These are phyloP conservation scores for Boletus semigastroideus DNA, from an alignment of 1,284 basidiomycete genomes.

Conservation along the genomic window DNA sequence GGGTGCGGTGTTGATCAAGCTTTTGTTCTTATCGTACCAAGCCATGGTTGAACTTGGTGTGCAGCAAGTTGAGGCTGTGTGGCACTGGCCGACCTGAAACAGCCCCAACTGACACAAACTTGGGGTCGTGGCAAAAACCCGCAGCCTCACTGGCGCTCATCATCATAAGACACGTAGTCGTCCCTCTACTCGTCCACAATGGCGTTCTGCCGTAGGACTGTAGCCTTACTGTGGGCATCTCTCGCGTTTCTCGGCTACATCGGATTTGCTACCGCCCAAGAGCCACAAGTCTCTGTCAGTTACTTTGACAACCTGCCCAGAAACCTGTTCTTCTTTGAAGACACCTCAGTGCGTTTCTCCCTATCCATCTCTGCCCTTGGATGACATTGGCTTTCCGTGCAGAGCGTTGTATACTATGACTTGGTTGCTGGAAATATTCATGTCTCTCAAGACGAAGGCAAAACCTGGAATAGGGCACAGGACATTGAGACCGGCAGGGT, in stretches of 20 bases:
- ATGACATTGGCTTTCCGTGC: constrained; percentile 8
- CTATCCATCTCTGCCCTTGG: background rate
- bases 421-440: constrained; percentile 64
- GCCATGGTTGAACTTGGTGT: no score
- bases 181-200: constrained; percentile 27
- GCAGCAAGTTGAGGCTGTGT: no score
- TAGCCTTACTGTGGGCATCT: constrained; percentile 35
- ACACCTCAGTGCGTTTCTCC: constrained; percentile 64
- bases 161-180: constrained; percentile 7
- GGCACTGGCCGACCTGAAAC: background rate
- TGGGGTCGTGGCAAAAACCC: constrained; percentile 14
- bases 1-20: no score
- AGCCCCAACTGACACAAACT: constrained; percentile 1
- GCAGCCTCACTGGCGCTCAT: constrained; percentile 5
- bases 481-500: constrained; percentile 67
- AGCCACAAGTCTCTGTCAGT: constrained; percentile 43
- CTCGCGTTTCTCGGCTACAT: constrained; percentile 28
- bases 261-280: constrained; percentile 36
- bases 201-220: constrained; percentile 38
- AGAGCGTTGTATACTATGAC: constrained; percentile 88
- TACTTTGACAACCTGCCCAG: constrained; percentile 75
- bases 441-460: constrained; percentile 90
- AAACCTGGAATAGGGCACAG: constrained; percentile 66
- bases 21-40: no score
- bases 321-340: constrained; percentile 91